phyloP scores from a whole-genome alignment of 2,329 filamentous ascomycete genomes.

The Fragosphaeria purpurea region DNA sequence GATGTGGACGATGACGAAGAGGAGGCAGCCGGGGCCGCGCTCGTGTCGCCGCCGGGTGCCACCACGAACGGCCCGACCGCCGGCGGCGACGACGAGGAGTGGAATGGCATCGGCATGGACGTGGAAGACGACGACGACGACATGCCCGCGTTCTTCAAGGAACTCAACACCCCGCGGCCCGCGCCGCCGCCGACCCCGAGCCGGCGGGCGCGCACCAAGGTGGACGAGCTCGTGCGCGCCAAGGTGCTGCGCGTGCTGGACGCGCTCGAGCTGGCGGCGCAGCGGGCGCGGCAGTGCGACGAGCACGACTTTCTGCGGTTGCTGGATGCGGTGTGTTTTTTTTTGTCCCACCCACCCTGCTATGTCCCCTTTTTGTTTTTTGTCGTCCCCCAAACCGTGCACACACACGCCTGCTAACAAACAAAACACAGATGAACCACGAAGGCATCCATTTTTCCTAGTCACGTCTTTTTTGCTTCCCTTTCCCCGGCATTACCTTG shows the following conservation, averaged over 20 bases:
- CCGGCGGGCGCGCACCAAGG: conserved; percentile 68
- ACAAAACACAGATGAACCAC: conserved; percentile 7
- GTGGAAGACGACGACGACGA: conserved; percentile 53
- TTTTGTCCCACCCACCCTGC: not conserved
- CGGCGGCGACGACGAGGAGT: conserved; percentile 35
- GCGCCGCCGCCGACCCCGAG: conserved; percentile 48
- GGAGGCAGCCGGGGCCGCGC: conserved; percentile 25
- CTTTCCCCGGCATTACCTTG: no score
- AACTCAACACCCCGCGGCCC: conserved; percentile 28
- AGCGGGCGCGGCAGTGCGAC: conserved; percentile 75
- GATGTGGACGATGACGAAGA: conserved; percentile 34
- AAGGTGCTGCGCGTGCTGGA: conserved; percentile 83
- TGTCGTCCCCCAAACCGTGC: not conserved
- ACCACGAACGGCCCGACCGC: conserved; percentile 35
- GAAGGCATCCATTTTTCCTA: conserved; percentile 5
- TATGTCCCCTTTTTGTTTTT: not conserved
- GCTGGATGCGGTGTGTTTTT: conserved; percentile 43
- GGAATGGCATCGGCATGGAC: conserved; percentile 54
- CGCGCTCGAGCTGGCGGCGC: conserved; percentile 69
- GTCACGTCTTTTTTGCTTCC: not conserved
- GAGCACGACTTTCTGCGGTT: conserved; percentile 85
- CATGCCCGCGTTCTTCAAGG: conserved; percentile 75
- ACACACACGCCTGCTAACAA: not conserved
- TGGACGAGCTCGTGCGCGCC: conserved; percentile 69
- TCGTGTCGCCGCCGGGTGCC: no score